Conservation (phyloP, 2,329 filamentous ascomycete genomes). For the Lanzia echinophila region DNA sequence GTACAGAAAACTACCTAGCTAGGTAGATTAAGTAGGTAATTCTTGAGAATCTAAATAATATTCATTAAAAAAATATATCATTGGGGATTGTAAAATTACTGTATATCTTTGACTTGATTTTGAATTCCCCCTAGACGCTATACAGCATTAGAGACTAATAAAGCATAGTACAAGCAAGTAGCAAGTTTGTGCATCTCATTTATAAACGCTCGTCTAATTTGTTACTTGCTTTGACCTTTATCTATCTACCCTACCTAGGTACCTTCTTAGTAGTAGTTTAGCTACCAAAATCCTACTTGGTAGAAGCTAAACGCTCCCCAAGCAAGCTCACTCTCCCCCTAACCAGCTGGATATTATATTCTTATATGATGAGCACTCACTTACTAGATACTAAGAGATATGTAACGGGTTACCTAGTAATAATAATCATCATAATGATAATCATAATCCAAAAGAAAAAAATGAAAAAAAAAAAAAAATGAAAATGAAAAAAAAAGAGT, state of each 20-base stretch:
- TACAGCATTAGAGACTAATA: too few relatives aligned
- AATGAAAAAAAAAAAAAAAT: background rate
- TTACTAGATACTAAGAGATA: too few relatives aligned
- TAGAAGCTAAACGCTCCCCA: constrained; percentile 4
- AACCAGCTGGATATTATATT: background rate
- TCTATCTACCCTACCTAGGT: background rate
- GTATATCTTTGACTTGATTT: too few relatives aligned
- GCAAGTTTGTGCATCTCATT: background rate
- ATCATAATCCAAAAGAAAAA: background rate
- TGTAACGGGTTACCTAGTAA: background rate
- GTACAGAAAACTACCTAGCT: constrained; percentile 2
- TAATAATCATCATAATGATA: background rate
- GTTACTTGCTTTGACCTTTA: constrained; percentile 5
- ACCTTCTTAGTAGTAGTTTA: too few relatives aligned
- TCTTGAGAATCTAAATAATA: background rate
- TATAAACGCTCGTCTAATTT: constrained; percentile 2
- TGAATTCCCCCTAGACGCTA: too few relatives aligned
- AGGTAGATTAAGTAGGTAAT: background rate
- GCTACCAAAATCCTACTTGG: background rate
- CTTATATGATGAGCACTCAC: background rate
- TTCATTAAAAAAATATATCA: background rate
- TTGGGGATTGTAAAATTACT: too few relatives aligned
- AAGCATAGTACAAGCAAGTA: background rate
- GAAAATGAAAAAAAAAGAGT: background rate
- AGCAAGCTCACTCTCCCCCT: background rate